Evolutionary conservation across 78 protist genomes (phyloP), one percentile per base, ranked within the genome.

Genomic region (Paratrimastix pyriformis): DNA sequence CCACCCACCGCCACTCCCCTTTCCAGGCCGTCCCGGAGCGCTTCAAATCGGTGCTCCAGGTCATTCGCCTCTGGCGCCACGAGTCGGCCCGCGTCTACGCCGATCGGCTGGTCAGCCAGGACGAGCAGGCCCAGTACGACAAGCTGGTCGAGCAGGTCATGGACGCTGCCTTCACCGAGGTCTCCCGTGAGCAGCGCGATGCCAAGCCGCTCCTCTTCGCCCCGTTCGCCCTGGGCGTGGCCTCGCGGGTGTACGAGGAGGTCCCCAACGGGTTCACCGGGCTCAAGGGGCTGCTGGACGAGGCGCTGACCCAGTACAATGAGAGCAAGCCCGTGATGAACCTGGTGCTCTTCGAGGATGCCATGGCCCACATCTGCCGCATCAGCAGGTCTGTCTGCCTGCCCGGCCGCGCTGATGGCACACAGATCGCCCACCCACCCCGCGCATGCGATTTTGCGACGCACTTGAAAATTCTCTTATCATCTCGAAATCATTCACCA

Each of bases 361-460:
- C 93, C 68, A 82, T 90, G 77, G 60, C 74, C 46, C 93, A 90
- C 78, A 21, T 62, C 21, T 74, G 81, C 66, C 81, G 91, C 35
- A 83, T 87, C 75, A 18, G 66, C 2, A 77, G 93, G 1, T 58
- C 84, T n/a, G 32, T 86, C 45, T 45, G 35, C 44, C 45, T 33
- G 42, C 87, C 91, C 40, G 30, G 77, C 3, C 87, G 91, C 7
- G n/a, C n/a, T n/a, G n/a, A n/a, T n/a, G n/a, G n/a, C n/a, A n/a
- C n/a, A n/a, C n/a, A n/a, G n/a, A n/a, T n/a, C n/a, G n/a, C n/a
- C n/a, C n/a, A n/a, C n/a, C n/a, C n/a, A n/a, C n/a, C n/a, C n/a
- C n/a, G n/a, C n/a, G n/a, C n/a, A n/a, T n/a, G n/a, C n/a, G n/a
- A n/a, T n/a, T n/a, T n/a, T n/a, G n/a, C n/a, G n/a, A n/a, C n/a